Evolutionary conservation across 2,329 filamentous ascomycete species (phyloP).

Genomic region (Scedosporium minutisporum): DNA sequence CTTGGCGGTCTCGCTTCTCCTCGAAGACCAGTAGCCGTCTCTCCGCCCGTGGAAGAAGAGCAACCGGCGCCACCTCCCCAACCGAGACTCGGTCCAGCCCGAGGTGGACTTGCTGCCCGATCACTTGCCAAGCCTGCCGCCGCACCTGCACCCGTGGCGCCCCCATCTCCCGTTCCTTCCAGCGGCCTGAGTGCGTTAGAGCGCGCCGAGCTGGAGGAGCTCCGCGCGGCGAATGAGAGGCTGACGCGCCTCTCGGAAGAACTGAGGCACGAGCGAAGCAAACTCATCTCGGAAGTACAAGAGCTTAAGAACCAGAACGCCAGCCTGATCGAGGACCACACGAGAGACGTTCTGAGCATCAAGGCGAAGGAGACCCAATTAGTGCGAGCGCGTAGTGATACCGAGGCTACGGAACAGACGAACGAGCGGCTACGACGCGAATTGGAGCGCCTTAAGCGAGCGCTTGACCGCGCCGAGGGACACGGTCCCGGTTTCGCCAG

Average conservation of each 20-base stretch:
- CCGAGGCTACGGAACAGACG: slow-evolving; percentile 76
- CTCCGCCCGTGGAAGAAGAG: slow-evolving; percentile 49
- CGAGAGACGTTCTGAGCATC: slow-evolving; percentile 86
- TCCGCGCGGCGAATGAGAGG: slow-evolving; percentile 74
- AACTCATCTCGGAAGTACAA: slow-evolving; percentile 75
- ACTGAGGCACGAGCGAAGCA: slow-evolving; percentile 69
- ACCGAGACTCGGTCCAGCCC: slow-evolving; percentile 56
- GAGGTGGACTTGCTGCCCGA: slow-evolving; percentile 75
- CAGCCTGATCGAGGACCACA: slow-evolving; percentile 93
- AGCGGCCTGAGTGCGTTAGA: slow-evolving; percentile 70
- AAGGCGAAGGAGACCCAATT: slow-evolving; percentile 98
- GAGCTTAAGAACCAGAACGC: slow-evolving; percentile 97
- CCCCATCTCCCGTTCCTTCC: slow-evolving; percentile 32
- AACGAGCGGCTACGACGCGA: slow-evolving; percentile 79
- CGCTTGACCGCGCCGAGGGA: slow-evolving; percentile 55
- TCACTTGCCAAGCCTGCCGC: slow-evolving; percentile 68
- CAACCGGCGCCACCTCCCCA: slow-evolving; percentile 40
- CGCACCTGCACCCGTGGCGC: slow-evolving; percentile 16
- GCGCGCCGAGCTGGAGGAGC: slow-evolving; percentile 82
- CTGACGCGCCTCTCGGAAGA: slow-evolving; percentile 69
- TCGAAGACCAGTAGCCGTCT: slow-evolving; percentile 31
- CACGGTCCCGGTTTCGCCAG: slow-evolving; percentile 30
- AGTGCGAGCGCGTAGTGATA: slow-evolving; percentile 81
- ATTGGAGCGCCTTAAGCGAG: slow-evolving; percentile 86
- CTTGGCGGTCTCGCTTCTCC: slow-evolving; percentile 45